These are phyloP conservation scores for Helianthus annuus DNA, from an alignment of 129 eudicot species.

Conservation along the genomic window DNA sequence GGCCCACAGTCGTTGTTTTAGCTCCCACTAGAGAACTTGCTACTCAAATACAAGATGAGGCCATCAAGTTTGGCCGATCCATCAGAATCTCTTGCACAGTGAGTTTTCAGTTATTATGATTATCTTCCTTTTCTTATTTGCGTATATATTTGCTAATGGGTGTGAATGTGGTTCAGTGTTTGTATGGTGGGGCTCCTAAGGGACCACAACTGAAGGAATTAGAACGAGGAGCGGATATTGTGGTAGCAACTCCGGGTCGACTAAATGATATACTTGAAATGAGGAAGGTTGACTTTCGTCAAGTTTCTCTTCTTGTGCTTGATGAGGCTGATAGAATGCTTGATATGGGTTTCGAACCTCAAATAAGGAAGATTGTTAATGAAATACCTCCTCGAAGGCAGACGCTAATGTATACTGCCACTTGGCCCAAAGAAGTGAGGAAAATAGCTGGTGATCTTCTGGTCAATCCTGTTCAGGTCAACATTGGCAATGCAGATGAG, in stretches of 20 bases:
- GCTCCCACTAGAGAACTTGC: slow-evolving; percentile 98
- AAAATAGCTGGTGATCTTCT: slow-evolving; percentile 90
- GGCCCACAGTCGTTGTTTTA: slow-evolving; percentile 88
- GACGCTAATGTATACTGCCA: slow-evolving; percentile 96
- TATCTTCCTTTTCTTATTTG: background rate
- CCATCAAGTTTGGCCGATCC: slow-evolving; percentile 87
- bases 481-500: slow-evolving; percentile 90
- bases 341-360: slow-evolving; percentile 99
- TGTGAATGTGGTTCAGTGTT: slow-evolving; percentile 50
- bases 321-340: slow-evolving; percentile 99
- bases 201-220: slow-evolving; percentile 82
- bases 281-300: slow-evolving; percentile 77
- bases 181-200: slow-evolving; percentile 96
- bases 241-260: slow-evolving; percentile 98
- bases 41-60: slow-evolving; percentile 96
- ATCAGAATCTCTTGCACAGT: slow-evolving; percentile 87
- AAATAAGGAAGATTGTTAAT: slow-evolving; percentile 89
- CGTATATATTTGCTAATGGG: background rate
- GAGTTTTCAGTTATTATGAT: slow-evolving; percentile 16
- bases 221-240: slow-evolving; percentile 84
- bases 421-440: slow-evolving; percentile 97
- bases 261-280: slow-evolving; percentile 95
- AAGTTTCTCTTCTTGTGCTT: slow-evolving; percentile 83
- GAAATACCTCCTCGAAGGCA: slow-evolving; percentile 93
- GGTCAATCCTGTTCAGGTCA: slow-evolving; percentile 85